These are phyloP conservation scores for Magnaporthales sp. DNA, from an alignment of 2,329 filamentous ascomycete species.

Conservation along the genomic window DNA sequence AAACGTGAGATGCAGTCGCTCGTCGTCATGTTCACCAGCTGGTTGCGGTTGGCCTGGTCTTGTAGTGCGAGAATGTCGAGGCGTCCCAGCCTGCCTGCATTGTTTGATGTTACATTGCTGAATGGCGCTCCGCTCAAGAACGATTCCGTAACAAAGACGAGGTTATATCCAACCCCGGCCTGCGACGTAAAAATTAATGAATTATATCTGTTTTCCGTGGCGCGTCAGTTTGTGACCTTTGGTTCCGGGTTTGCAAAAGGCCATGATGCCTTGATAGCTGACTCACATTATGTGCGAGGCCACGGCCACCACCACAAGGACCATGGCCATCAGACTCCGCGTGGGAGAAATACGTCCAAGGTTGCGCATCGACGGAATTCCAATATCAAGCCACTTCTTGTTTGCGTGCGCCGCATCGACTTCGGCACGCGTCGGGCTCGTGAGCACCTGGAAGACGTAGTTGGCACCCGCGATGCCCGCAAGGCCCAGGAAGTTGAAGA, in stretches of 20 bases:
- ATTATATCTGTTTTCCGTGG: constrained; percentile 34
- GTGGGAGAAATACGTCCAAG: constrained; percentile 31
- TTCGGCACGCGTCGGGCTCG: constrained; percentile 42
- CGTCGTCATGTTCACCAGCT: constrained; percentile 22
- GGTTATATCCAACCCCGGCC: constrained; percentile 21
- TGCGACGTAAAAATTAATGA: constrained; percentile 36
- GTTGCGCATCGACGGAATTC: constrained; percentile 43
- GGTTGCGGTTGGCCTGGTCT: constrained; percentile 18
- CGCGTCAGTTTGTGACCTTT: not conserved
- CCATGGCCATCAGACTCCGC: constrained; percentile 27
- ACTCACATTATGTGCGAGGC: constrained; percentile 41
- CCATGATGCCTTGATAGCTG: not conserved
- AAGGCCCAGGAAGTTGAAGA: constrained; percentile 33
- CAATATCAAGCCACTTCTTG: constrained; percentile 42
- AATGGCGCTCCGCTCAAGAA: constrained; percentile 29
- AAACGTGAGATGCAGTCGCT: constrained; percentile 23
- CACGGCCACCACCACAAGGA: constrained; percentile 32
- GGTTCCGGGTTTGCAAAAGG: not conserved
- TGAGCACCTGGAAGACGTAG: constrained; percentile 45
- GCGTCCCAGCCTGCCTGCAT: constrained; percentile 23
- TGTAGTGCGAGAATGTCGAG: constrained; percentile 27
- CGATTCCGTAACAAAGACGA: constrained; percentile 24
- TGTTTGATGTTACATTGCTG: constrained; percentile 23
- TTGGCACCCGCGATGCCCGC: constrained; percentile 39
- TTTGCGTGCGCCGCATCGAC: constrained; percentile 35